Evolutionary conservation across 495 filamentous ascomycete genomes (phyloP).

Genomic region (Aspergillus cavernicola): DNA sequence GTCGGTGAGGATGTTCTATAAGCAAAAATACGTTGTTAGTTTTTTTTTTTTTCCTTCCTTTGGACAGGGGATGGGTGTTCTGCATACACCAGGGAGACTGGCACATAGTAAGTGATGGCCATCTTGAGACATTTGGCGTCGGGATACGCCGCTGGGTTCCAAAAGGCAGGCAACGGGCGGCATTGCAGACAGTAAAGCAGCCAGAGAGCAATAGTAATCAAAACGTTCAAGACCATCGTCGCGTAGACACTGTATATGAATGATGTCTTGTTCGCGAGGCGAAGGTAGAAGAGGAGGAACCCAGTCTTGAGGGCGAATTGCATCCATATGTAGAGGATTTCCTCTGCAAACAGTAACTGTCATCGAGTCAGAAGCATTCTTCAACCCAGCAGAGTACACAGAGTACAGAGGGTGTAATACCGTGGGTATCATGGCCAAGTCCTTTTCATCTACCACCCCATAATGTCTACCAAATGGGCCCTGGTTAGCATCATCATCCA

Average conservation of each 20-base stretch:
- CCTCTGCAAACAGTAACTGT: slow-evolving; percentile 3
- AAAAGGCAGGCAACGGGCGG: slow-evolving; percentile 6
- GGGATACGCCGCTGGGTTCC: background rate
- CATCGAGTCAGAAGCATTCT: too few species aligned
- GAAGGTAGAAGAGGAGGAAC: slow-evolving; percentile 6
- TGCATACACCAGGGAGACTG: slow-evolving; percentile 1
- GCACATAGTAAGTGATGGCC: slow-evolving; percentile 1
- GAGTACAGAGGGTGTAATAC: background rate
- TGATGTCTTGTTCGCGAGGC: background rate
- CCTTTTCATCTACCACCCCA: background rate
- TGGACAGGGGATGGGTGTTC: background rate
- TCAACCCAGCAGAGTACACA: too few species aligned
- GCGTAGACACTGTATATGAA: background rate
- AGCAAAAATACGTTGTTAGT: background rate
- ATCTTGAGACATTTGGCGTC: slow-evolving; percentile 1
- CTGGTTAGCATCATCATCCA: too few species aligned
- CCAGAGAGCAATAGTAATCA: background rate
- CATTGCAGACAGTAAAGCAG: slow-evolving; percentile 8
- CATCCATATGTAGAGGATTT: slow-evolving; percentile 9
- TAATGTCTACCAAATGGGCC: background rate
- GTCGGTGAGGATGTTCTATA: slow-evolving; percentile 7
- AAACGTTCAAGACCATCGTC: background rate
- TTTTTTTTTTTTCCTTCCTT: background rate
- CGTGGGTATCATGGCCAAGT: background rate
- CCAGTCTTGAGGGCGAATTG: slow-evolving; percentile 10